Conservation (phyloP, 2,329 filamentous ascomycete genomes). For the Fonsecaea nubica region DNA sequence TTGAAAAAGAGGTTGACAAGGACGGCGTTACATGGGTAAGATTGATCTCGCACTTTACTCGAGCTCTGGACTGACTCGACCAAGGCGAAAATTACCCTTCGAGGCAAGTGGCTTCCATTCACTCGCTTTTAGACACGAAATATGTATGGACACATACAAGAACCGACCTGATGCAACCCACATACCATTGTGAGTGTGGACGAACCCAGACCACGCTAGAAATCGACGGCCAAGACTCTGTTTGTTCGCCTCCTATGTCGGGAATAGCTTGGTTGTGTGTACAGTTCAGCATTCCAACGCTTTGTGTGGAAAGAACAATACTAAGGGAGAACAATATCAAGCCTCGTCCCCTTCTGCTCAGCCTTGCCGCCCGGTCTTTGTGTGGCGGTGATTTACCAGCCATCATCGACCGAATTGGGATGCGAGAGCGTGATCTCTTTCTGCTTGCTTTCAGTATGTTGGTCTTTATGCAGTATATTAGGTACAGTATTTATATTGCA, state of each 20-base stretch:
- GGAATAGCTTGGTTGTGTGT: not conserved
- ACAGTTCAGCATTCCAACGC: not conserved
- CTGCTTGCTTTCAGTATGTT: constrained; percentile 4
- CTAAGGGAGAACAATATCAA: constrained; percentile 38
- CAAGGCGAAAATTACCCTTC: constrained; percentile 75
- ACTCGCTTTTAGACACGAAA: constrained; percentile 49
- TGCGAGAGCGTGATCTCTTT: constrained; percentile 1
- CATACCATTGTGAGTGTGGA: not conserved
- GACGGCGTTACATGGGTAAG: constrained; percentile 73
- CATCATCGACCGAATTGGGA: not conserved
- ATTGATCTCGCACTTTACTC: not conserved
- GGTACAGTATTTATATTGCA: not conserved
- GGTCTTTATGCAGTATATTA: not conserved
- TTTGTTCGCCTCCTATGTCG: not conserved
- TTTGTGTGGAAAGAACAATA: constrained; percentile 37
- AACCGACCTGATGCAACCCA: not conserved
- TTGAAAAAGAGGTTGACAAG: constrained; percentile 91
- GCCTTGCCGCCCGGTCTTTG: constrained; percentile 25
- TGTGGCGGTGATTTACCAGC: not conserved
- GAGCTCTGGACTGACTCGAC: constrained; percentile 12
- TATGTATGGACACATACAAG: not conserved
- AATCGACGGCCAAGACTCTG: not conserved
- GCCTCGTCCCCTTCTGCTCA: constrained; percentile 28
- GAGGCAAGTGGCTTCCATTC: constrained; percentile 76
- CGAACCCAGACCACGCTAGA: not conserved